phyloP scores from a whole-genome alignment of 495 filamentous ascomycete species.

The Thozetella sp. region DNA sequence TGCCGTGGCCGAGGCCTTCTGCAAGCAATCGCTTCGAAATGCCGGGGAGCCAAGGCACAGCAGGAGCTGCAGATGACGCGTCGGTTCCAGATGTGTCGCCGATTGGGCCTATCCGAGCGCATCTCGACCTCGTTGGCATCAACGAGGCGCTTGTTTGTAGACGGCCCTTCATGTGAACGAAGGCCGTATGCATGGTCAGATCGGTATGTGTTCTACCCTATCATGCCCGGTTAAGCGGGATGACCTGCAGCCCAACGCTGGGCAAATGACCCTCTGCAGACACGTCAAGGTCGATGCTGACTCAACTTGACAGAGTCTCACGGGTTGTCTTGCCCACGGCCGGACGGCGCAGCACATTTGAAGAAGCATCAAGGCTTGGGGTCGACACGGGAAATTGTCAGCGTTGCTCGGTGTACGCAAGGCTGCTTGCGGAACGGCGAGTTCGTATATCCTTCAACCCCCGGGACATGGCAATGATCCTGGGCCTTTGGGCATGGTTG shows the following conservation, averaged over 20 bases:
- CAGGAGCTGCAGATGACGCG: neutral
- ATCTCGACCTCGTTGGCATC: no score
- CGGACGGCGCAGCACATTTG: no score
- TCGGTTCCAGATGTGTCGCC: neutral
- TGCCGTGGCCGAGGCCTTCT: neutral
- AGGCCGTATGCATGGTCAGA: neutral
- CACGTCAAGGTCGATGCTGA: neutral
- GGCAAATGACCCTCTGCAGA: neutral
- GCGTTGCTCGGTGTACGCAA: no score
- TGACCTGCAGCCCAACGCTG: neutral
- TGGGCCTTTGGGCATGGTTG: no score
- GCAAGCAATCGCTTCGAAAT: neutral
- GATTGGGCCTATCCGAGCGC: neutral
- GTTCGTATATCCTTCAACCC: no score
- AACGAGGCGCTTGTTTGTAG: neutral
- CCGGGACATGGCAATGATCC: no score
- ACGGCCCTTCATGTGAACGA: neutral
- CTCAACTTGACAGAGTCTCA: neutral
- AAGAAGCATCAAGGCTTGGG: no score
- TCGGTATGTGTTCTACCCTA: neutral
- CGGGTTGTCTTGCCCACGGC: no score
- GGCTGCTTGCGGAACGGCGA: no score
- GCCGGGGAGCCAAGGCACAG: neutral
- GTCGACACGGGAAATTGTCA: no score
- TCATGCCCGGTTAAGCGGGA: neutral